Percentiles rank a stretch among this genome's conserved stretches.
These are phyloP conservation scores for Ophiostoma novo-ulmi DNA, from an alignment of 2,329 filamentous ascomycete genomes.

Conservation along the genomic window DNA sequence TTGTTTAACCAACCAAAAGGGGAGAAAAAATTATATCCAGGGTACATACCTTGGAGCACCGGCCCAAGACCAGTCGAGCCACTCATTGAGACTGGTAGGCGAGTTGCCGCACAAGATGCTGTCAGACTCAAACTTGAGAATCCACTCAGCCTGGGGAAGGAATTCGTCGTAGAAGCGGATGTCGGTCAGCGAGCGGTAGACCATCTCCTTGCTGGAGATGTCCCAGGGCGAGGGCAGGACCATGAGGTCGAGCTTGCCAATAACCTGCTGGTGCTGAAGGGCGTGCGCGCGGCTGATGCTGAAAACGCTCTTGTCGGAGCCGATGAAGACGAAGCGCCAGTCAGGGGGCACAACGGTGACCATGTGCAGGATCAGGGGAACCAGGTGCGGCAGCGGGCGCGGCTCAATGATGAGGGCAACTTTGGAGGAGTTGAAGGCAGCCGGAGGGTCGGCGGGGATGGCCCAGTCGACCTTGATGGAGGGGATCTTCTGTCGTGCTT, in stretches of 20 bases:
- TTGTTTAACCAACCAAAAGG: not conserved
- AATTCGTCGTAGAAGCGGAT: conserved; percentile 50
- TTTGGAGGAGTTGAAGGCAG: conserved; percentile 45
- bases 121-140: conserved; percentile 52
- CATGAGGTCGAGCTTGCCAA: conserved; percentile 49
- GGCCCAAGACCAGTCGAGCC: conserved; percentile 51
- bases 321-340: conserved; percentile 52
- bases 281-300: conserved; percentile 43
- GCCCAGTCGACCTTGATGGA: conserved; percentile 40
- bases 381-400: conserved; percentile 44
- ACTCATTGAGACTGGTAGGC: conserved; percentile 47
- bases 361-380: conserved; percentile 49
- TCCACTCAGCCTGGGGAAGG: conserved; percentile 47
- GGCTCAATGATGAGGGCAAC: conserved; percentile 50
- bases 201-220: conserved; percentile 44
- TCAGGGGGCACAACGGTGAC: conserved; percentile 49
- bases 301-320: conserved; percentile 44
- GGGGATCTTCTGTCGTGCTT: conserved; percentile 40
- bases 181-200: conserved; percentile 47
- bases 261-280: conserved; percentile 45
- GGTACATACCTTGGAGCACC: conserved; percentile 46
- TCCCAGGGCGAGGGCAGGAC: conserved; percentile 46
- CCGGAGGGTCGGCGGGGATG: conserved; percentile 33
- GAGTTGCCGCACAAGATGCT: conserved; percentile 54
- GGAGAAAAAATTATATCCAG: not conserved